These are phyloP conservation scores for Cladosporium sp. DNA, from an alignment of 2,329 filamentous ascomycete species.

Conservation along the genomic window DNA sequence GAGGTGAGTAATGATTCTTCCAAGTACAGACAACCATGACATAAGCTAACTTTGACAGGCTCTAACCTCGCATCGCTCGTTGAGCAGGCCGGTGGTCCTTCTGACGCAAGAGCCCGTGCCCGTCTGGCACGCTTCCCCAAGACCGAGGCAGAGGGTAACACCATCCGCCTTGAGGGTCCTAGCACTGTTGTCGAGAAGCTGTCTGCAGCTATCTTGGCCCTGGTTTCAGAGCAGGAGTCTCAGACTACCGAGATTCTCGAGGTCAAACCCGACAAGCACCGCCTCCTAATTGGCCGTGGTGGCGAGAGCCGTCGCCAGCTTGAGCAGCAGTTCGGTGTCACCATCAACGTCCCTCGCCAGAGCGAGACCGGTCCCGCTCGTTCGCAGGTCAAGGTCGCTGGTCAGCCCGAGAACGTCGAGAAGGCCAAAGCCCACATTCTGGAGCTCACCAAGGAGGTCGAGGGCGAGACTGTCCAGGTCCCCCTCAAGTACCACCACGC, in stretches of 20 bases:
- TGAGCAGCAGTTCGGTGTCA: slow-evolving; percentile 79
- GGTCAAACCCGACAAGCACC: slow-evolving; percentile 83
- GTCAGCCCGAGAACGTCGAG: slow-evolving; percentile 71
- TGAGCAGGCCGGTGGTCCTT: slow-evolving; percentile 79
- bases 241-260: slow-evolving; percentile 75
- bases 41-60: slow-evolving; percentile 53
- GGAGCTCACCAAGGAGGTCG: slow-evolving; percentile 73
- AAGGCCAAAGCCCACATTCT: slow-evolving; percentile 83
- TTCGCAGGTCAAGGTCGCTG: slow-evolving; percentile 80
- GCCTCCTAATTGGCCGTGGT: slow-evolving; percentile 83
- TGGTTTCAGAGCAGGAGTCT: slow-evolving; percentile 77
- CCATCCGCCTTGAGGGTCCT: slow-evolving; percentile 83
- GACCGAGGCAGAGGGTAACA: slow-evolving; percentile 69
- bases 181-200: slow-evolving; percentile 85
- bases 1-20: slow-evolving; percentile 70
- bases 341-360: slow-evolving; percentile 86
- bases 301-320: slow-evolving; percentile 81
- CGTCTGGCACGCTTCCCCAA: slow-evolving; percentile 94
- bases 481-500: slow-evolving; percentile 78
- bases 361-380: slow-evolving; percentile 61
- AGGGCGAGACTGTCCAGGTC: slow-evolving; percentile 81
- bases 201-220: slow-evolving; percentile 70
- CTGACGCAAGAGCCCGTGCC: slow-evolving; percentile 75
- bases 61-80: slow-evolving; percentile 83
- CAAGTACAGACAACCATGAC: no score